Percentiles rank a stretch among this genome's conserved stretches.
phyloP scores from a whole-genome alignment of 257 asterid species.

The Salvia hispanica region DNA sequence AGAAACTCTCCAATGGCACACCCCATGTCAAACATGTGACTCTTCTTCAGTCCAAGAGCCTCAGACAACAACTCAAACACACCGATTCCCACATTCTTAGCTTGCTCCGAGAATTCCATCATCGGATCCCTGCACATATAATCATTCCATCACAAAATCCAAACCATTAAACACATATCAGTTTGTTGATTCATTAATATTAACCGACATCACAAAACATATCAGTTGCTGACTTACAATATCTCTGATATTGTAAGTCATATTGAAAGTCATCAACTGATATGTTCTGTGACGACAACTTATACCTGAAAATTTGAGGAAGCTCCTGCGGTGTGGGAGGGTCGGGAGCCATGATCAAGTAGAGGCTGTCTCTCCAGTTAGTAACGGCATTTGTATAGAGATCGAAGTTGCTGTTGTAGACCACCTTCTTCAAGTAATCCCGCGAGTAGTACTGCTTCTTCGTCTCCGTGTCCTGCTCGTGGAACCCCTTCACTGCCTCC shows the following conservation, averaged over 20 bases:
- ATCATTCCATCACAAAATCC: no score
- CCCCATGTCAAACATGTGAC: slow-evolving; percentile 30
- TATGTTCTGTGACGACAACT: no score
- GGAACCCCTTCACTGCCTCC: slow-evolving; percentile 29
- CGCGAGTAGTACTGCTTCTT: slow-evolving; percentile 45
- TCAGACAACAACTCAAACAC: slow-evolving; percentile 40
- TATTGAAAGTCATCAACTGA: no score
- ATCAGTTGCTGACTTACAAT: no score
- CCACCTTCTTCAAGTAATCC: slow-evolving; percentile 30
- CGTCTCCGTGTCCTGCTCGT: slow-evolving; percentile 36
- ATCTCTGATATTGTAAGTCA: no score
- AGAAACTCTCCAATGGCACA: slow-evolving; percentile 36
- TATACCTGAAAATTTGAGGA: slow-evolving; percentile 33
- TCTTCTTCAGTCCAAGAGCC: slow-evolving; percentile 36
- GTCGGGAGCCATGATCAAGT: slow-evolving; percentile 41
- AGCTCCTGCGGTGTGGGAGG: slow-evolving; percentile 35
- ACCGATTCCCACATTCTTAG: slow-evolving; percentile 22
- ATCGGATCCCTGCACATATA: slow-evolving; percentile 30
- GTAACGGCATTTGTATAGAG: slow-evolving; percentile 20
- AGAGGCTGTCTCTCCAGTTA: slow-evolving; percentile 51
- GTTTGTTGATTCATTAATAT: no score
- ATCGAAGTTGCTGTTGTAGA: slow-evolving; percentile 39
- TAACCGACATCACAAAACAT: no score
- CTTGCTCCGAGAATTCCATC: slow-evolving; percentile 37
- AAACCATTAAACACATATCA: no score